phyloP scores from a whole-genome alignment of 148 eudicot species.

The Cornus controversa region DNA sequence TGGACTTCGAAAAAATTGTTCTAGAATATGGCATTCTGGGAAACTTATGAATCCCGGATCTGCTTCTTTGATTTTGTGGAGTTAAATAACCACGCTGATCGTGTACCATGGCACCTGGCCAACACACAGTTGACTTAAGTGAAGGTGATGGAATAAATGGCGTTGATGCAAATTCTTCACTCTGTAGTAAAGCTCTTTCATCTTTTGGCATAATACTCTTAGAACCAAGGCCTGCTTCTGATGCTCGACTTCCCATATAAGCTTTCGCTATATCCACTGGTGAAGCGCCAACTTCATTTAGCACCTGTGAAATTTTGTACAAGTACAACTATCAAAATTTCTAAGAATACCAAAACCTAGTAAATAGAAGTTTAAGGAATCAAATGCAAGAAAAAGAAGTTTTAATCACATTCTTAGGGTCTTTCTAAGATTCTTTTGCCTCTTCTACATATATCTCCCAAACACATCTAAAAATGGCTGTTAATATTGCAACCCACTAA shows the following conservation, averaged over 20 bases:
- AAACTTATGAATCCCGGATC: constrained; percentile 51
- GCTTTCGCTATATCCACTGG: constrained; percentile 92
- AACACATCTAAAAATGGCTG: not conserved
- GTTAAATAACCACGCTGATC: constrained; percentile 59
- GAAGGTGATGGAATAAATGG: constrained; percentile 49
- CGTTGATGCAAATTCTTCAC: constrained; percentile 39
- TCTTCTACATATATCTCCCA: not conserved
- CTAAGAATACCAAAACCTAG: not conserved
- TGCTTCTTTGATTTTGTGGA: constrained; percentile 55
- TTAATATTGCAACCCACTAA: not conserved
- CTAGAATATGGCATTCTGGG: constrained; percentile 85
- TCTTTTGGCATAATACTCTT: constrained; percentile 23
- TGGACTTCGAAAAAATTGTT: constrained; percentile 56
- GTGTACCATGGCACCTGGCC: constrained; percentile 82
- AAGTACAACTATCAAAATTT: not conserved
- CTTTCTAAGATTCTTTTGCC: not conserved
- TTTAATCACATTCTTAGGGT: not conserved
- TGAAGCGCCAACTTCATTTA: constrained; percentile 62
- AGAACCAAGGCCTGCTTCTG: constrained; percentile 45
- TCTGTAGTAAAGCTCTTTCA: constrained; percentile 29
- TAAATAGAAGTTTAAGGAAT: not conserved
- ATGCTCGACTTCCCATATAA: constrained; percentile 74
- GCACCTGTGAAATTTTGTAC: constrained; percentile 40
- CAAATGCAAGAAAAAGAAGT: not conserved
- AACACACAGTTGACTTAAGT: constrained; percentile 58